phyloP scores from a whole-genome alignment of 768 basidiomycete species.

The Panus rudis region DNA sequence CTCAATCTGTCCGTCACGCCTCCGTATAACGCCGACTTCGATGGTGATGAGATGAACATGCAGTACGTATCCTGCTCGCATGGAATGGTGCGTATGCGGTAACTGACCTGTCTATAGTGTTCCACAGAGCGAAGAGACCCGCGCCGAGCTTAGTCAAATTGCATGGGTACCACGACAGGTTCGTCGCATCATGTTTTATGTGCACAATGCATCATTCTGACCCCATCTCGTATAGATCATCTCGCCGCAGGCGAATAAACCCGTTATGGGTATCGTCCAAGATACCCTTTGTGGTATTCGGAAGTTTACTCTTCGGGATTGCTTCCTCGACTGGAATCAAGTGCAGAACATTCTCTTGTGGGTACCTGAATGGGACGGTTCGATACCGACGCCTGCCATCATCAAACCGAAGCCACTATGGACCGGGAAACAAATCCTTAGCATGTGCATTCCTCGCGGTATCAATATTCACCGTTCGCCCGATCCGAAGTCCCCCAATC shows the following conservation, averaged over 20 bases:
- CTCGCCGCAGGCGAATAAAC: conserved; percentile 98
- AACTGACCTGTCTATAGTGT: conserved; percentile 45
- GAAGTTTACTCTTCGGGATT: conserved; percentile 93
- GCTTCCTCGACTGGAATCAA: conserved; percentile 90
- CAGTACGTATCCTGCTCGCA: conserved; percentile 59
- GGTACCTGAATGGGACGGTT: conserved; percentile 97
- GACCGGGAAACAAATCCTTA: conserved; percentile 96
- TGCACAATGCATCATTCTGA: conserved; percentile 1
- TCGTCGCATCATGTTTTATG: conserved; percentile 12
- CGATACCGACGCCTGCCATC: conserved; percentile 87
- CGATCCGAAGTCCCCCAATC: conserved; percentile 72
- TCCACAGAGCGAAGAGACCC: conserved; percentile 96
- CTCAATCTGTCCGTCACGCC: conserved; percentile 97
- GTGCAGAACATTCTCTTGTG: conserved; percentile 98
- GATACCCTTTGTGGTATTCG: conserved; percentile 97
- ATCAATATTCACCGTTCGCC: conserved; percentile 87
- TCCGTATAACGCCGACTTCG: conserved; percentile 99
- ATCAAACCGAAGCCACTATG: conserved; percentile 95
- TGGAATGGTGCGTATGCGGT: neutral
- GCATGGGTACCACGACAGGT: conserved; percentile 98
- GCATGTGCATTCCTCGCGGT: conserved; percentile 87
- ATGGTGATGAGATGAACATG: conserved; percentile 99
- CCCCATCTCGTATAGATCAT: conserved; percentile 61
- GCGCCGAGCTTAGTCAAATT: conserved; percentile 96
- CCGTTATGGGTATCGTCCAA: conserved; percentile 99